phyloP scores from a whole-genome alignment of 2,329 filamentous ascomycete species.

The Talaromyces sp. region DNA sequence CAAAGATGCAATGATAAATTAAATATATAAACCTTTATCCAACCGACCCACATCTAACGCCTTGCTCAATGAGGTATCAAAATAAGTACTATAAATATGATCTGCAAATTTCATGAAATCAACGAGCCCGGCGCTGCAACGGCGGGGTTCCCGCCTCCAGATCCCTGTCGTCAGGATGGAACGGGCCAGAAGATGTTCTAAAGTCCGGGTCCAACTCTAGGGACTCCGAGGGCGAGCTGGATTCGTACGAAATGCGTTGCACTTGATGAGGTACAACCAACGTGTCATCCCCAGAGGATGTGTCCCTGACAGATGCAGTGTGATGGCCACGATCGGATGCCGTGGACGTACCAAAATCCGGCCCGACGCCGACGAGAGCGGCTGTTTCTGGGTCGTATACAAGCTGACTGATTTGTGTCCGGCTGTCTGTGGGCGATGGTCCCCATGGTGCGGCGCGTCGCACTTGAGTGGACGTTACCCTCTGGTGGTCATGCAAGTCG shows the following conservation, averaged over 20 bases:
- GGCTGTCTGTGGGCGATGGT: slow-evolving; percentile 30
- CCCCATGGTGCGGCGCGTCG: slow-evolving; percentile 52
- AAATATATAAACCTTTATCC: not conserved
- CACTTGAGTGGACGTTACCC: slow-evolving; percentile 54
- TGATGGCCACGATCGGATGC: not conserved
- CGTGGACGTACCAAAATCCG: slow-evolving; percentile 11
- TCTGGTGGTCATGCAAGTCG: not conserved
- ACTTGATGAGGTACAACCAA: not conserved
- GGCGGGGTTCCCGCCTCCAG: slow-evolving; percentile 5
- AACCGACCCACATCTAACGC: not conserved
- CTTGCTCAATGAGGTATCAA: slow-evolving; percentile 1
- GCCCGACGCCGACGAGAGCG: slow-evolving; percentile 27
- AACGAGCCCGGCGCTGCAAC: not conserved
- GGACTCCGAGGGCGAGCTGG: not conserved
- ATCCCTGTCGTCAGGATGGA: slow-evolving; percentile 3
- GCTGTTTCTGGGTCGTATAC: slow-evolving; percentile 36
- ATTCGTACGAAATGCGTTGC: not conserved
- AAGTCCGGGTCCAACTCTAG: not conserved
- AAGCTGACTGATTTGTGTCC: slow-evolving; percentile 21
- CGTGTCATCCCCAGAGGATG: not conserved
- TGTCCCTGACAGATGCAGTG: not conserved
- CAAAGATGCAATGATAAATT: not conserved
- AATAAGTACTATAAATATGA: not conserved
- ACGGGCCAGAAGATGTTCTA: not conserved
- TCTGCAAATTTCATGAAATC: not conserved